These are phyloP conservation scores for Podila clonocystis DNA, from an alignment of 192 early-diverging fungal genomes.

Conservation along the genomic window DNA sequence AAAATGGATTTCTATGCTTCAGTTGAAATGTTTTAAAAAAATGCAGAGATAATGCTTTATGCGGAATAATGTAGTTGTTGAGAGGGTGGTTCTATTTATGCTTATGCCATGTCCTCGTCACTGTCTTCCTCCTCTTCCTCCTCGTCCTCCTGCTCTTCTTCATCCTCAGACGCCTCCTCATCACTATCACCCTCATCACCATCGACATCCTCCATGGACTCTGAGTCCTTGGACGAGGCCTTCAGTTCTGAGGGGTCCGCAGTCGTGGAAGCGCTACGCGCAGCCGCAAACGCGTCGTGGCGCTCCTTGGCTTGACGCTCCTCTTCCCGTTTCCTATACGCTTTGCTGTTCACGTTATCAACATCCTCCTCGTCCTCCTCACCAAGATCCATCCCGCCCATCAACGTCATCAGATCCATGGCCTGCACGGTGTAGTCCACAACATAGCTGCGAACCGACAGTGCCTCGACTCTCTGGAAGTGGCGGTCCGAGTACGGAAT, in stretches of 20 bases:
- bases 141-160: not conserved
- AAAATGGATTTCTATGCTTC: no score
- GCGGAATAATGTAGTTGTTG: not conserved
- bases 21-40: no score
- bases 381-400: slow-evolving; percentile 51
- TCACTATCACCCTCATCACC: slow-evolving; percentile 10
- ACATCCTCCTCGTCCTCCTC: slow-evolving; percentile 17
- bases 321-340: slow-evolving; percentile 41
- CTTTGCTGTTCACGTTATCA: slow-evolving; percentile 10
- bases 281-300: slow-evolving; percentile 43
- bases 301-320: slow-evolving; percentile 42
- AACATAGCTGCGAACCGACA: slow-evolving; percentile 86
- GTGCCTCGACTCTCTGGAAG: slow-evolving; percentile 78
- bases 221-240: not conserved
- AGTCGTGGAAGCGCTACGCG: slow-evolving; percentile 9
- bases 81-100: no score
- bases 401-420: slow-evolving; percentile 72
- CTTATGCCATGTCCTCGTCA: slow-evolving; percentile 42
- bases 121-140: slow-evolving; percentile 23
- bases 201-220: slow-evolving; percentile 1
- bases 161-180: not conserved
- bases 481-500: slow-evolving; percentile 94
- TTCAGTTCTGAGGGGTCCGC: not conserved
- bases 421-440: slow-evolving; percentile 91
- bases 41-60: slow-evolving; percentile 4